Evolutionary conservation across 805 yeast species (phyloP), one percentile per base, ranked within the genome.

Genomic region (Candida golubevii): DNA sequence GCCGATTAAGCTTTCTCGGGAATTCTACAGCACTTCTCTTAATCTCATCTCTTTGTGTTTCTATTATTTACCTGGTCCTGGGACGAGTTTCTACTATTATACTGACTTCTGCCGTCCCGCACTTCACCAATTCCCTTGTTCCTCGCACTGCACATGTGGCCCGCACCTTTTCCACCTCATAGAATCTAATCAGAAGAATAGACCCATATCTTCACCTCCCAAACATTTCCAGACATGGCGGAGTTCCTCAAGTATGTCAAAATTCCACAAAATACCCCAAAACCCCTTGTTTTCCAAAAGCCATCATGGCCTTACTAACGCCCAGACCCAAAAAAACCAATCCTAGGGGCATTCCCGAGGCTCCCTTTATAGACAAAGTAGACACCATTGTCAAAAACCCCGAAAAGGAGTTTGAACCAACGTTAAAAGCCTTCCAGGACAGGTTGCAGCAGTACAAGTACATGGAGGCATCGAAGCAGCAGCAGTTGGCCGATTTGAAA

Each of bases 341-440:
- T 59, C 93, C 97, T 8, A 77, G 98, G 51, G 99, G 99, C 4
- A 93, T 93, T 45, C 99, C 99, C 7, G 85, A 87, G 59, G 99
- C 99, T 1, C 96, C 95, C 34, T 93, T 93, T 63, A 81, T 93
- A 41, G 95, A 85, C 50, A 79, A 80, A 45, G 93, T 90, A 8
- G 93, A 82, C 44, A 83, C 80, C 39, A 79, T 82, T 54, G 77
- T 89, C 50, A 84, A 80, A 57, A 73, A 75, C 53, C 74, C 82
- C 2, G 82, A 76, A 36, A 46, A 56, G 14, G 91, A 88, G 56
- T 88, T 85, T 45, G 88, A 84, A 39, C 61, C 75, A 35, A 74
- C 85, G 31, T 78, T 91, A 69, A 72, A 75, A 39, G 77, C 85
- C 54, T 83, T 90, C 62, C 97, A 91, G 66, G 93, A 88, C 57